Conservation (phyloP, 176 grass and related monocot genomes). For the Carex cristatella region DNA sequence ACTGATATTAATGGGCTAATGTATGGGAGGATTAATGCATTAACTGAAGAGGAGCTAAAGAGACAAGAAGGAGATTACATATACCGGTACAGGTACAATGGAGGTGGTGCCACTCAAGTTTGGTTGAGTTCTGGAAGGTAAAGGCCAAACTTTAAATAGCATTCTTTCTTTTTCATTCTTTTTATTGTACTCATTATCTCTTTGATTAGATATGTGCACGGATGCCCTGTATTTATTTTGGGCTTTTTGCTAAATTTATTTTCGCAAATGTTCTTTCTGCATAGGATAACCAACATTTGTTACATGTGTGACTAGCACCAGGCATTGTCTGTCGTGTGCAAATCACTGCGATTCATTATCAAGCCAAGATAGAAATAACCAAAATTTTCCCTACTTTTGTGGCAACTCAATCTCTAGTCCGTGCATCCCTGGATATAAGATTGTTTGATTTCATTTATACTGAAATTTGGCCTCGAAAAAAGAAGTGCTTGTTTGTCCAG, state of each 20-base stretch:
- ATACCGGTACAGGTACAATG: conserved; percentile 89
- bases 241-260: neutral
- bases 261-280: neutral
- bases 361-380: neutral
- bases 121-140: conserved; percentile 99
- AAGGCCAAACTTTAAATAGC: neutral
- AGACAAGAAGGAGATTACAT: conserved; percentile 93
- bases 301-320: neutral
- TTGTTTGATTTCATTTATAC: neutral
- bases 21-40: conserved; percentile 49
- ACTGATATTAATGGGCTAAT: conserved; percentile 62
- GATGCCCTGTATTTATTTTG: neutral
- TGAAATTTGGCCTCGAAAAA: neutral
- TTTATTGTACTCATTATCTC: neutral
- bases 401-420: neutral
- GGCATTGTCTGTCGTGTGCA: neutral
- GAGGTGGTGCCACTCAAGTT: conserved; percentile 95
- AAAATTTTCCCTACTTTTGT: neutral
- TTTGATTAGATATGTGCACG: neutral
- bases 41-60: conserved; percentile 90
- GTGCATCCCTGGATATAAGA: neutral
- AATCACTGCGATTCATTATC: neutral
- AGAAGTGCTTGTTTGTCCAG: neutral
- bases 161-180: neutral
- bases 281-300: neutral